Evolutionary conservation across 2,329 filamentous ascomycete genomes (phyloP), one percentile per base, ranked within the genome.

Genomic region (Diaporthe humulicola): DNA sequence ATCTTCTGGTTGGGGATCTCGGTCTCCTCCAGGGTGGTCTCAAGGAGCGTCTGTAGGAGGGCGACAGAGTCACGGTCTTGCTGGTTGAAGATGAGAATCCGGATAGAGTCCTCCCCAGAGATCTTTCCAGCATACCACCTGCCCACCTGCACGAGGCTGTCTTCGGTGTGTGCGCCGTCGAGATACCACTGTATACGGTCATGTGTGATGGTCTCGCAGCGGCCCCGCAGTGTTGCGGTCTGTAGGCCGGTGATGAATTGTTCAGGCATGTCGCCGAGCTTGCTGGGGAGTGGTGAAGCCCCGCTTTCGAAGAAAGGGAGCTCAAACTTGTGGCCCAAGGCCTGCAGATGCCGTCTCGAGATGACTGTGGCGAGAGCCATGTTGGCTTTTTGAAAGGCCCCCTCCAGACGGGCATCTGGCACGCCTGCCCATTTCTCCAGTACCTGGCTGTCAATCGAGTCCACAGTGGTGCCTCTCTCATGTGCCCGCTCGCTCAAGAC

Each of bases 31-130:
- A 70, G 67, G 15, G 94, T 85, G 3, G 90, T 90, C 14, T 86
- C 81, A 73, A 95, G 87, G 2, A 98, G 86, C 0, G 88, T 88
- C 42, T 84, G 85, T 3, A 96, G 89, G 1, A 97, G 88, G 22
- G 89, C 86, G 5, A 86, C 85, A 7, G 94, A 94, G 80, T 98
- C 92, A 42, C 95, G 91, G 14, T 95, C 95, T 81, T 98, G 95
- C 83, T 98, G 96, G 83, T 98, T 98, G 87, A 98, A 98, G 64
- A 98, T 89, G 60, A 98, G 85, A 0, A 94, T 86, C 8, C 78
- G 64, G 14, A 69, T 60, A 0, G 71, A 64, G 85, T 73, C 56
- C 14, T 75, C 50, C 81, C 84, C 76, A 78, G 79, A 78, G n/a
- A 88, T 80, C 64, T 87, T 85, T 10, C 84, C 84, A 2, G 90